Evolutionary conservation across 257 asterid species (phyloP), one percentile per base, ranked within the genome.

Genomic region (Solanum piurae): DNA sequence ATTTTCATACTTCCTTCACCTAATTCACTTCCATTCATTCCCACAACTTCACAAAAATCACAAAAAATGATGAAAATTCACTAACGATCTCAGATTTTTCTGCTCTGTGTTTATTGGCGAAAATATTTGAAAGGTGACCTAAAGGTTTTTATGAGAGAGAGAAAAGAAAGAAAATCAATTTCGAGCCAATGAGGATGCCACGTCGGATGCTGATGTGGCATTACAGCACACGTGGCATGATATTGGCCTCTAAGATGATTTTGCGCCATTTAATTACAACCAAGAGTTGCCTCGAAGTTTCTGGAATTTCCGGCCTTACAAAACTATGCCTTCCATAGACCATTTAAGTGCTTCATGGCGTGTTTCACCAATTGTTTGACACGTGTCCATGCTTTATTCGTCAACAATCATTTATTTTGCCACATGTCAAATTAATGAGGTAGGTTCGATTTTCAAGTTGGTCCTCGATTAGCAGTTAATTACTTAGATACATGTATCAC

Each of bases 11-110:
- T 91, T 94, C 87, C 91, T 92, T 94, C 94, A 89, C 88, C 95
- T 89, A 69, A 69, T 69, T 93, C 92, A 92, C 89, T 90, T 69
- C 94, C 92, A 86, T 93, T 89, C 98, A 96, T 96, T 76, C 91
- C 93, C 86, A n/a, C 14, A 49, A 75, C 37, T 66, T 16, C 31
- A 72, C 89, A 62, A 73, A 12, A 21, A 52, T 52, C n/a, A 62
- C 71, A n/a, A 14, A 87, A 66, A 85, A 29, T 3, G 20, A 76
- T 73, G 21, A 0, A 8, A 34, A 62, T 0, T 71, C 40, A 31
- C 38, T 36, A 14, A 69, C 21, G 12, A 12, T 66, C 9, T 68
- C 74, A 27, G 3, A 66, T 31, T 23, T 62, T 23, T 36, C 27
- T 68, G 60, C 9, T 44, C 23, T 34, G 31, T 2, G 49, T 68